phyloP scores from a whole-genome alignment of 2,329 filamentous ascomycete genomes.

The Hypoxylon sp. region DNA sequence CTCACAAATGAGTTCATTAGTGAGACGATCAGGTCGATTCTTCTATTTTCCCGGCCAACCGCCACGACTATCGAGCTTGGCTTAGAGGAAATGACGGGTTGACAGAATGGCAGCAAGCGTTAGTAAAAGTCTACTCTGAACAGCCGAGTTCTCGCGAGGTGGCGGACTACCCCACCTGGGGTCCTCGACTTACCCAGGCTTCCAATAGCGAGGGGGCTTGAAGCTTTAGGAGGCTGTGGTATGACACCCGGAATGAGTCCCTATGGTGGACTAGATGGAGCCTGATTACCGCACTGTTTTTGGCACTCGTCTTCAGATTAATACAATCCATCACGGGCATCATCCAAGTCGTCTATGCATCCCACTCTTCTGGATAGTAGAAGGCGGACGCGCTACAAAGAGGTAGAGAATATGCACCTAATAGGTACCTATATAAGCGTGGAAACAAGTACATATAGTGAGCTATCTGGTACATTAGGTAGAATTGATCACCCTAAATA shows the following conservation, averaged over 20 bases:
- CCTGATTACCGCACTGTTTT: background rate
- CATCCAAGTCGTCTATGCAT: background rate
- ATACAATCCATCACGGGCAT: background rate
- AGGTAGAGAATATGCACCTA: background rate
- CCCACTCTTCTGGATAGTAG: background rate
- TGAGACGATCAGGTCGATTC: background rate
- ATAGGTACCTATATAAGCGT: too few relatives aligned
- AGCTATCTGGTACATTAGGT: background rate
- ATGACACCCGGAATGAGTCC: background rate
- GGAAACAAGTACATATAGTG: too few relatives aligned
- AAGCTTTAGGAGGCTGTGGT: background rate
- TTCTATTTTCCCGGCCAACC: background rate
- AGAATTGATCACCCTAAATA: background rate
- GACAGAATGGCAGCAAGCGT: background rate
- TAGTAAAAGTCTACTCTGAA: background rate
- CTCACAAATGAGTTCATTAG: background rate
- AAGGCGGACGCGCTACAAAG: background rate
- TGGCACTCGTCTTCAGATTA: background rate
- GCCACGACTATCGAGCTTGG: background rate
- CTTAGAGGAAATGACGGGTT: background rate
- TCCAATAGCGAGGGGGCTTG: background rate
- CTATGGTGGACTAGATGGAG: background rate
- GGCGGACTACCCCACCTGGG: background rate
- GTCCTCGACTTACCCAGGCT: background rate
- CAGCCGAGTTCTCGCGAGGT: background rate